A percentile compares a stretch with the other conserved stretches of the same genome.
phyloP scores from a whole-genome alignment of 495 filamentous ascomycete genomes.

The Penicillium subrubescens region DNA sequence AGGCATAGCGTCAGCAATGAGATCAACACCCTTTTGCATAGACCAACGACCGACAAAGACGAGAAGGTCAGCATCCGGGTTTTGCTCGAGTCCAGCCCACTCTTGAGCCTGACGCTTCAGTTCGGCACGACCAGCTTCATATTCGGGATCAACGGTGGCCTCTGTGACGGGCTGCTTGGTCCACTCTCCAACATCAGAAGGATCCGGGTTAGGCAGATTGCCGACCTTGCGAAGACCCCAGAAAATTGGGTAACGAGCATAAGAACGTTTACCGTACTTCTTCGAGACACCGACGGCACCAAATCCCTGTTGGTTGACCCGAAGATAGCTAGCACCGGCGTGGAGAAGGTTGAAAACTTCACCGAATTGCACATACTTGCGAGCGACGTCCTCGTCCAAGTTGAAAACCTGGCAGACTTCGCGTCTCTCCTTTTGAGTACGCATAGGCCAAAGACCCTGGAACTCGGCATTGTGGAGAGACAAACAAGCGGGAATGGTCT shows the following conservation, averaged over 20 bases:
- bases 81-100: constrained; percentile 71
- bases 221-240: constrained; percentile 74
- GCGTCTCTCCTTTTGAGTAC: constrained; percentile 62
- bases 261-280: constrained; percentile 75
- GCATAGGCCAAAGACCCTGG: constrained; percentile 77
- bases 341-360: constrained; percentile 73
- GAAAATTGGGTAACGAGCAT: constrained; percentile 76
- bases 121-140: constrained; percentile 59
- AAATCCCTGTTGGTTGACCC: constrained; percentile 74
- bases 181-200: constrained; percentile 72
- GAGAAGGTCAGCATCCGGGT: constrained; percentile 71
- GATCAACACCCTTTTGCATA: constrained; percentile 76
- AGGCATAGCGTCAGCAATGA: constrained; percentile 79
- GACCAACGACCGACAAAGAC: constrained; percentile 82
- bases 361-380: constrained; percentile 59
- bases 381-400: constrained; percentile 42
- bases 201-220: constrained; percentile 74
- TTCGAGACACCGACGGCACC: constrained; percentile 74
- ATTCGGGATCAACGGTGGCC: constrained; percentile 55
- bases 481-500: constrained; percentile 49
- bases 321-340: constrained; percentile 70
- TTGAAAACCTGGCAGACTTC: constrained; percentile 76
- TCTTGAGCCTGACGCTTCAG: constrained; percentile 73
- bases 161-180: constrained; percentile 54
- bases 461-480: constrained; percentile 72